Base-by-base conservation (phyloP, 805 yeast genomes). In the Middelhovenomyces tepae region DNA sequence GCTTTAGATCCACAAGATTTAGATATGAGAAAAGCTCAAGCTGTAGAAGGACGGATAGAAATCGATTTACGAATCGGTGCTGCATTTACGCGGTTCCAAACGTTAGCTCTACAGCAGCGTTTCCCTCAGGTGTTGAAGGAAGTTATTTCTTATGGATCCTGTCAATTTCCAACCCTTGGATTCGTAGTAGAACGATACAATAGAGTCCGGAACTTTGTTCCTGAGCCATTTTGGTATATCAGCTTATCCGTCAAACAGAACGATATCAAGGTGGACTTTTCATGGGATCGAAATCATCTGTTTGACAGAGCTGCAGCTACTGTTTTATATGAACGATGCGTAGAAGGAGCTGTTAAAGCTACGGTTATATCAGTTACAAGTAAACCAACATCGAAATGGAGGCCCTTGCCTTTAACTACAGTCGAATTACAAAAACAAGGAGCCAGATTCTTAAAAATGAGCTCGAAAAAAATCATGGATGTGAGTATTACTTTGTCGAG, bases 131-230 rank as follows among this genome's bases (percentile, higher is more conserved):
- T 27, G 34, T 22, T 23, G 20, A 16, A 60, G 60, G 44, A 41
- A 43, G 60, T 64, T 4, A 65, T 80, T 0, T 85, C 95, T 1
- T 91, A 87, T 54, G 99, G 99, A 2, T 60, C 81, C 2, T 91
- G 99, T 52, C 99, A 91, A 53, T 91, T 91, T 48, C 99, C 99
- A 2, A 89, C 98, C 0, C 62, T 91, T 32, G 97, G 98, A 3
- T 91, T 91, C 57, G 87, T 91, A 0, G 97, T 91, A 7, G 98
- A 91, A 49, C 64, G 98, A 38, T 86, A 76, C 52, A 74, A 76
- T 37, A 65, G 95, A 36, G 80, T 81, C 21, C 70, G 73, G 46
- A 62, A 64, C 40, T 91, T 89, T 56, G 59, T 66, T 4, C 70
- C 84, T 0, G 97, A 91, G 52, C 67, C 67, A 5, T 87, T 84